Evolutionary conservation across 2,329 filamentous ascomycete species (phyloP).

Genomic region (Aspergillus sergii): DNA sequence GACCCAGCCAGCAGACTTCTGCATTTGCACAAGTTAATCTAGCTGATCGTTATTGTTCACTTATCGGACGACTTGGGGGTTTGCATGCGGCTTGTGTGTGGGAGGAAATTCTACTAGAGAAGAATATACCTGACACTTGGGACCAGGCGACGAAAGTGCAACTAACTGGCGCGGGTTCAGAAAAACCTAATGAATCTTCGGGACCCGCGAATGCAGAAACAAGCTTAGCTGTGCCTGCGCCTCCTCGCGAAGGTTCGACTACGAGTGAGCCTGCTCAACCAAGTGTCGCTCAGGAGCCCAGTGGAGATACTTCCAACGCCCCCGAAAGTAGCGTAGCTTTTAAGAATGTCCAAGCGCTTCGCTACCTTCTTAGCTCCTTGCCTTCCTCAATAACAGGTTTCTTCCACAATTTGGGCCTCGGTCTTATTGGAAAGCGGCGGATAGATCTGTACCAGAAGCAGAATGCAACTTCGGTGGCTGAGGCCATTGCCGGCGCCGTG

Average conservation of each 20-base stretch:
- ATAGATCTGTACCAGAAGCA: constrained; percentile 66
- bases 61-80: constrained; percentile 75
- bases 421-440: constrained; percentile 73
- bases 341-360: constrained; percentile 77
- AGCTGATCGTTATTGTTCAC: constrained; percentile 76
- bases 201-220: constrained; percentile 25
- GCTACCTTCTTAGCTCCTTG: constrained; percentile 75
- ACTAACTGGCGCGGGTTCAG: constrained; percentile 37
- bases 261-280: constrained; percentile 22
- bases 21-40: constrained; percentile 78
- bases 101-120: constrained; percentile 78
- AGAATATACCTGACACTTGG: constrained; percentile 68
- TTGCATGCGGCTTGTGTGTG: constrained; percentile 79
- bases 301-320: constrained; percentile 25
- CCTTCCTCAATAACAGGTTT: constrained; percentile 81
- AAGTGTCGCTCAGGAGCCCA: constrained; percentile 18
- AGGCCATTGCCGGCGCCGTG: constrained; percentile 71
- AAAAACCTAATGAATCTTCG: constrained; percentile 45
- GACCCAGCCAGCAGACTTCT: constrained; percentile 61
- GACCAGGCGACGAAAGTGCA: constrained; percentile 50
- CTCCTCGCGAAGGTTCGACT: constrained; percentile 28
- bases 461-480: constrained; percentile 62
- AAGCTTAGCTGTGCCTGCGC: constrained; percentile 22
- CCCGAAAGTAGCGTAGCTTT: constrained; percentile 49
- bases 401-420: constrained; percentile 82